Base-by-base conservation (phyloP, 2,329 filamentous ascomycete species). In the Hawksworthiomyces lignivorus region DNA sequence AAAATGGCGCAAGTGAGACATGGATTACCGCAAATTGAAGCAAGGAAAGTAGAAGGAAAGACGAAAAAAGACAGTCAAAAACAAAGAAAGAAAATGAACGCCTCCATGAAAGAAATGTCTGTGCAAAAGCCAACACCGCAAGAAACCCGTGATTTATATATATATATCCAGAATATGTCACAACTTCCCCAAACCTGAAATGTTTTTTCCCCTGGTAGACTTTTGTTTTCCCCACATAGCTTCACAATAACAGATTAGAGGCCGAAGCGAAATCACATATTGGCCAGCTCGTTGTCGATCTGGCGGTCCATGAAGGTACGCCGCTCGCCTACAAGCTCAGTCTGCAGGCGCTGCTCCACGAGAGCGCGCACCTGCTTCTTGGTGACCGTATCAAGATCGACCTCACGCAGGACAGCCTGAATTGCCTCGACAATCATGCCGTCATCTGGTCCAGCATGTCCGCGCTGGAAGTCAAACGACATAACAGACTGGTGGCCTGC, bases 301-400 rank as follows among this genome's bases (percentile, higher is more conserved):
- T 89, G 85, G 52, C 82, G 75, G 65, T 96, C 90, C 68, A 97
- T 79, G 67, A 94, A 97, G 14, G 81, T 80, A 59, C 84, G 80
- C 61, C 87, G 82, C 63, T 96, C 89, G 18, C 88, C 89, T 1
- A 77, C 72, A 44, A 97, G 72, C 60, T 95, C 88, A 5, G 85
- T 90, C 67, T 96, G 90, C 48, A 98, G 66, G 55, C 89, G 78
- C 68, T 96, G 88, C 67, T 98, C 92, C 11, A 95, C 88, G 33
- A 97, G 73, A 4, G 86, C 89, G 38, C 86, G 76, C 43, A 92
- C 83, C 67, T 97, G 90, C 69, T 98, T 98, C 80, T 97, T 98
- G 7, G 92, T 98, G 36, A 97, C 87, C n/a, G 77, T 90, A 60
- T 98, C 92, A 31, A 98, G 72, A 61, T 98, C 90, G 1, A 96